These are phyloP conservation scores for Martiniozyma asiatica DNA, from an alignment of 1,139 yeast genomes.

Conservation along the genomic window DNA sequence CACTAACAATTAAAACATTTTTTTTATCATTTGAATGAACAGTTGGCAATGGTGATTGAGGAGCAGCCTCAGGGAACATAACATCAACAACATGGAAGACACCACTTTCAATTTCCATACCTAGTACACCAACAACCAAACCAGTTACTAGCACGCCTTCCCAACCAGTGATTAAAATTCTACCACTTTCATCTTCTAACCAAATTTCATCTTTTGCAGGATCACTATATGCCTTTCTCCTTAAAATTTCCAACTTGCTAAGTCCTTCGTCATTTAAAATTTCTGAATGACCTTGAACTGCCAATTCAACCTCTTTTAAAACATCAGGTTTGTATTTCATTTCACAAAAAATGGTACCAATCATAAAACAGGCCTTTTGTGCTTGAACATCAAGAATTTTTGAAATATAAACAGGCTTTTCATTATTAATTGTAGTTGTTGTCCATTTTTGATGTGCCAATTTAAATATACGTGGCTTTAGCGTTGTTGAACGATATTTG, in stretches of 20 bases:
- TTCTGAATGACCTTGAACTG: slow-evolving; percentile 41
- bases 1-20: slow-evolving; percentile 59
- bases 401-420: slow-evolving; percentile 29
- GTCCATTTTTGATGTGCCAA: slow-evolving; percentile 41
- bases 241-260: slow-evolving; percentile 16
- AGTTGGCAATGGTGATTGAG: slow-evolving; percentile 28
- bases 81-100: slow-evolving; percentile 77
- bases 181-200: slow-evolving; percentile 90
- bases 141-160: slow-evolving; percentile 68
- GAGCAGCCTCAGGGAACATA: slow-evolving; percentile 52
- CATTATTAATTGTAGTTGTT: slow-evolving; percentile 32
- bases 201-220: slow-evolving; percentile 48
- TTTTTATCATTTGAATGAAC: slow-evolving; percentile 6
- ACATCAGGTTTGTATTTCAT: slow-evolving; percentile 78
- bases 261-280: slow-evolving; percentile 7
- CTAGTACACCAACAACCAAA: slow-evolving; percentile 70
- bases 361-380: slow-evolving; percentile 71
- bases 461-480: slow-evolving; percentile 43
- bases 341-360: slow-evolving; percentile 81
- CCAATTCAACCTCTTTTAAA: slow-evolving; percentile 63
- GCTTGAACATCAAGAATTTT: slow-evolving; percentile 70
- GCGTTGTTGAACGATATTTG: slow-evolving; percentile 43
- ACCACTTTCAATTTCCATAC: slow-evolving; percentile 78
- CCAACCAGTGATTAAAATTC: slow-evolving; percentile 60
- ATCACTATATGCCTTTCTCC: slow-evolving; percentile 35